phyloP scores from a whole-genome alignment of 345 rosid species.

The Firmiana major region DNA sequence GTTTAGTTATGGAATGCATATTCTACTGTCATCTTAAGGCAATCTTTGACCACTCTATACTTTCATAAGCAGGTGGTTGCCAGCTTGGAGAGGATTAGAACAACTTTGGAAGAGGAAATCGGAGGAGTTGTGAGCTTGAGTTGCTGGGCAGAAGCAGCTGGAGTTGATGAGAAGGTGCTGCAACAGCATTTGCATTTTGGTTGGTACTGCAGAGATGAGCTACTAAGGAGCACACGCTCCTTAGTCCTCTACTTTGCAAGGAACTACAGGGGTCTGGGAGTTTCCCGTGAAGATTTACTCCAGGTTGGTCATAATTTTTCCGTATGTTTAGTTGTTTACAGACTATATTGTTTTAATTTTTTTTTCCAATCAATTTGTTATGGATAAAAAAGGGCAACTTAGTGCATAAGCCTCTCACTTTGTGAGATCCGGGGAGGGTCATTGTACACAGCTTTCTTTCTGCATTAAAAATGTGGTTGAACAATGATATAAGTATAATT shows the following conservation, averaged over 20 bases:
- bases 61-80: slow-evolving; percentile 47
- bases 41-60: slow-evolving; percentile 19
- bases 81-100: slow-evolving; percentile 61
- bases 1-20: slow-evolving; percentile 8
- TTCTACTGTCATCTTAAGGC: slow-evolving; percentile 10
- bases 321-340: background rate
- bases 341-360: background rate
- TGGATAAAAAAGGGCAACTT: too few relatives aligned
- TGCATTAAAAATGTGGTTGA: too few relatives aligned
- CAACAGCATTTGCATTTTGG: slow-evolving; percentile 56
- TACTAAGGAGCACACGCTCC: slow-evolving; percentile 57
- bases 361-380: background rate
- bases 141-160: slow-evolving; percentile 88
- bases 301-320: slow-evolving; percentile 43
- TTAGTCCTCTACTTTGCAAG: slow-evolving; percentile 69
- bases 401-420: too few relatives aligned
- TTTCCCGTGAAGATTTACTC: slow-evolving; percentile 61
- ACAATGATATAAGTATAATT: background rate
- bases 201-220: slow-evolving; percentile 78
- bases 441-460: too few relatives aligned
- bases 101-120: slow-evolving; percentile 52
- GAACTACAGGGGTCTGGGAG: slow-evolving; percentile 67
- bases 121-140: slow-evolving; percentile 55
- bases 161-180: slow-evolving; percentile 55
- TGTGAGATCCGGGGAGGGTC: too few relatives aligned